Evolutionary conservation across 768 basidiomycete species (phyloP).

Genomic region (Termitomyces sp.): DNA sequence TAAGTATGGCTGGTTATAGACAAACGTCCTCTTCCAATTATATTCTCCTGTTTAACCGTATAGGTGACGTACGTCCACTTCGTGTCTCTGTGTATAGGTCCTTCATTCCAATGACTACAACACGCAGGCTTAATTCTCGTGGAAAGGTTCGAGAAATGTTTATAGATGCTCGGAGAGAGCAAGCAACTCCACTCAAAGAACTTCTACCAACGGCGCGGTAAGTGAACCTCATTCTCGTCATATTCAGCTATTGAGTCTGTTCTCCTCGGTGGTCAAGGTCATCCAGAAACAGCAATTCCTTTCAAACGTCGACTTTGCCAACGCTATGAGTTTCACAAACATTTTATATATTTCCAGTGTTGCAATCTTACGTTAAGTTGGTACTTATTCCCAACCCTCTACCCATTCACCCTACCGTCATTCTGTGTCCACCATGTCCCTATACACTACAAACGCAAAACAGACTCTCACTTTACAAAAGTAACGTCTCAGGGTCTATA

Average conservation of each 20-base stretch:
- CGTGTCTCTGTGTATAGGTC: background rate
- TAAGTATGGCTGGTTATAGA: background rate
- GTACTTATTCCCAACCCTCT: background rate
- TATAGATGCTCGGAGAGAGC: background rate
- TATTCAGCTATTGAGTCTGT: background rate
- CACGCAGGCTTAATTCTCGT: background rate
- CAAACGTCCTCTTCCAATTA: background rate
- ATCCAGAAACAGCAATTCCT: too few relatives aligned
- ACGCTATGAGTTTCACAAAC: background rate
- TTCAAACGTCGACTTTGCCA: background rate
- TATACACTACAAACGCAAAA: background rate
- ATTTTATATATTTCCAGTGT: background rate
- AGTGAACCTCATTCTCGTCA: background rate
- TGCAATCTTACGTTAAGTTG: background rate
- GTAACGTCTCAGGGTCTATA: too few relatives aligned
- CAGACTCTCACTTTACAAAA: too few relatives aligned
- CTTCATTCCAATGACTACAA: background rate
- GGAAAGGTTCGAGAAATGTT: background rate
- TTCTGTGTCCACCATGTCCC: too few relatives aligned
- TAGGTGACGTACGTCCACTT: background rate
- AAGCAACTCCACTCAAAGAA: background rate
- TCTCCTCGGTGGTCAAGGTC: background rate
- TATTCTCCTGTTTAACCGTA: background rate
- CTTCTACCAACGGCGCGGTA: background rate
- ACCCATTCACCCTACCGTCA: too few relatives aligned